A percentile compares a stretch with the other conserved stretches of the same genome.
Conservation (phyloP, 805 yeast species). For the Yarrowia sp. region DNA sequence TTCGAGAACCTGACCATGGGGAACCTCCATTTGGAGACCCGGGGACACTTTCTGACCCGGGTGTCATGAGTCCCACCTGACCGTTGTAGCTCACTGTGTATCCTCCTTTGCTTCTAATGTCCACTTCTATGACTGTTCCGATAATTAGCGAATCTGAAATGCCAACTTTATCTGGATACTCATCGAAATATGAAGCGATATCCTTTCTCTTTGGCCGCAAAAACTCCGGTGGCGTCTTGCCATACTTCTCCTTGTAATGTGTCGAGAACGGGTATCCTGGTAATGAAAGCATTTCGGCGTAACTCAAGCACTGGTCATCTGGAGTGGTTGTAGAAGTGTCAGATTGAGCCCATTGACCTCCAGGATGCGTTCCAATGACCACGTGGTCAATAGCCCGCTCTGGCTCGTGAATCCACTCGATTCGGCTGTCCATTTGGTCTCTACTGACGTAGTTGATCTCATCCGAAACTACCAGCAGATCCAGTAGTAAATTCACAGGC, state of each 20-base stretch:
- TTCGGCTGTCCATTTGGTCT: conserved; percentile 33
- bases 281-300: conserved; percentile 40
- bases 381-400: conserved; percentile 30
- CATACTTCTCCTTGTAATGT: conserved; percentile 29
- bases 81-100: conserved; percentile 10
- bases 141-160: conserved; percentile 30
- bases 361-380: conserved; percentile 36
- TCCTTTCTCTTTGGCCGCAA: conserved; percentile 36
- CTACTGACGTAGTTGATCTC: conserved; percentile 32
- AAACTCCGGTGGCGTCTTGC: conserved; percentile 29
- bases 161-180: conserved; percentile 35
- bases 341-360: conserved; percentile 40
- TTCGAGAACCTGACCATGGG: neutral
- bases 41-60: neutral
- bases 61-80: conserved; percentile 1
- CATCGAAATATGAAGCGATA: conserved; percentile 36
- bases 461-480: conserved; percentile 35
- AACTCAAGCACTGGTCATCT: conserved; percentile 33
- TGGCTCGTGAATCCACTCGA: conserved; percentile 33
- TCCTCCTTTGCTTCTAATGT: neutral
- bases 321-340: conserved; percentile 29
- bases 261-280: conserved; percentile 38
- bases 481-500: conserved; percentile 36
- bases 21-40: neutral
- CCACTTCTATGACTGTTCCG: conserved; percentile 28